Evolutionary conservation across 1,284 basidiomycete genomes (phyloP), one percentile per base, ranked within the genome.

Genomic region (Ganoderma resinaceum): DNA sequence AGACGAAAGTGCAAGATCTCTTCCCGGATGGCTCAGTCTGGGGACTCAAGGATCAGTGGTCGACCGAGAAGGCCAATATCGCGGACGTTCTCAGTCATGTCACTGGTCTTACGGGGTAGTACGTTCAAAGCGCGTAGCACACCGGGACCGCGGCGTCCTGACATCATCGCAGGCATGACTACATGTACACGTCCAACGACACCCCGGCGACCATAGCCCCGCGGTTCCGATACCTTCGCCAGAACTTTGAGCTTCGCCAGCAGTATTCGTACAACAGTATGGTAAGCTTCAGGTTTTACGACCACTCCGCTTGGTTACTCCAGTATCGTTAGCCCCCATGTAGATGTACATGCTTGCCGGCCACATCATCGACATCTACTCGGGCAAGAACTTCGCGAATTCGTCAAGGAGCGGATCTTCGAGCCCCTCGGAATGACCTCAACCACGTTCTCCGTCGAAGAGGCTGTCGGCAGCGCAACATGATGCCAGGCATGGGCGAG

Each of bases 21-120:
- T 70, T 83, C 0, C 79, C 80, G 0, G 73, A 20, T 61, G 49
- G 62, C 9, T 2, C 43, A 3, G 59, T 31, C 31, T 83, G 82
- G 79, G 42, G 72, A 42, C 74, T 82, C 43, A 74, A 76, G 67
- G 80, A 82, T 63, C 65, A 72, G 6, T 78, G 77, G 75, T 78
- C 80, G 1, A 77, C 76, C 1, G 69, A 78, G 65, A 79, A 77
- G 55, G 77, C 78, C 0, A 78, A 76, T 62, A 42, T 84, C 2
- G 70, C 71, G 14, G 83, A 84, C 26, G 46, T 60, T 16, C 20
- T 63, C 2, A 53, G 40, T 0, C 61, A 63, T 29, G 61, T 67
- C 16, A 52, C 66, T 20, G 66, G 66, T 7, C 33, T 67, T 7
- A 55, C 61, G 26, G 38, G 62, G 62, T 61, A 38, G 62, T 61